Percentiles rank a stretch among this genome's conserved stretches.
phyloP scores from a whole-genome alignment of 768 basidiomycete species.

The Lactarius quietus region DNA sequence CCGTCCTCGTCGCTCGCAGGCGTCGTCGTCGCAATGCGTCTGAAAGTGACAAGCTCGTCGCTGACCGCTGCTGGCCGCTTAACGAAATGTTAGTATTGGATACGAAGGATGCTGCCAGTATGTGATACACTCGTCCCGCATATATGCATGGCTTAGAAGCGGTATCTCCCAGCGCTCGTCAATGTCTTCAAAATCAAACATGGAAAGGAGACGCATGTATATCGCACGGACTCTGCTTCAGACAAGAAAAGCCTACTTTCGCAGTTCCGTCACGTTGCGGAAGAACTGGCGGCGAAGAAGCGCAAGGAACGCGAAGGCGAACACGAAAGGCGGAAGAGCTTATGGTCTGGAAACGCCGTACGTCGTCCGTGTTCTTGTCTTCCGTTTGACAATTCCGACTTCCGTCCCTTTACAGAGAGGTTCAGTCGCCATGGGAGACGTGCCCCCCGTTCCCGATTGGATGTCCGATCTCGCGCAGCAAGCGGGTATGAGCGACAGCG shows the following conservation, averaged over 20 bases:
- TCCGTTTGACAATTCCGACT: slow-evolving; percentile 4
- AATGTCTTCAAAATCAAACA: slow-evolving; percentile 96
- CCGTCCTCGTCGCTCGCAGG: slow-evolving; percentile 81
- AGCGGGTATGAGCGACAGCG: slow-evolving; percentile 50
- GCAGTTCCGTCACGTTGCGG: slow-evolving; percentile 88
- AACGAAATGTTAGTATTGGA: slow-evolving; percentile 94
- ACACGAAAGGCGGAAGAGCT: slow-evolving; percentile 80
- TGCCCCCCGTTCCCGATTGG: slow-evolving; percentile 72
- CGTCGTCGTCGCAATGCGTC: slow-evolving; percentile 59
- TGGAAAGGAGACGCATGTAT: slow-evolving; percentile 92
- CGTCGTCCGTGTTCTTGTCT: slow-evolving; percentile 21
- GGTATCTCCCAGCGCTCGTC: slow-evolving; percentile 55
- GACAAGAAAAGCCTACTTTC: slow-evolving; percentile 86
- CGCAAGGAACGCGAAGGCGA: slow-evolving; percentile 93
- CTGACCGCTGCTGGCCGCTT: slow-evolving; percentile 94
- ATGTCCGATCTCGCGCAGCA: slow-evolving; percentile 63
- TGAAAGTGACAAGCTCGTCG: slow-evolving; percentile 73
- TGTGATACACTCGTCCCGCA: background rate
- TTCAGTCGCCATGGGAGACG: slow-evolving; percentile 34
- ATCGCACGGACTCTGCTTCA: slow-evolving; percentile 71
- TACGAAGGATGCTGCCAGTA: slow-evolving; percentile 91
- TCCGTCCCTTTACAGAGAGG: slow-evolving; percentile 29
- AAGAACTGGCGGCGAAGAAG: slow-evolving; percentile 83
- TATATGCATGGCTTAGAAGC: background rate
- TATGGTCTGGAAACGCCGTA: slow-evolving; percentile 54